phyloP scores from a whole-genome alignment of 1,284 basidiomycete species.

The Spongiforma sp. region DNA sequence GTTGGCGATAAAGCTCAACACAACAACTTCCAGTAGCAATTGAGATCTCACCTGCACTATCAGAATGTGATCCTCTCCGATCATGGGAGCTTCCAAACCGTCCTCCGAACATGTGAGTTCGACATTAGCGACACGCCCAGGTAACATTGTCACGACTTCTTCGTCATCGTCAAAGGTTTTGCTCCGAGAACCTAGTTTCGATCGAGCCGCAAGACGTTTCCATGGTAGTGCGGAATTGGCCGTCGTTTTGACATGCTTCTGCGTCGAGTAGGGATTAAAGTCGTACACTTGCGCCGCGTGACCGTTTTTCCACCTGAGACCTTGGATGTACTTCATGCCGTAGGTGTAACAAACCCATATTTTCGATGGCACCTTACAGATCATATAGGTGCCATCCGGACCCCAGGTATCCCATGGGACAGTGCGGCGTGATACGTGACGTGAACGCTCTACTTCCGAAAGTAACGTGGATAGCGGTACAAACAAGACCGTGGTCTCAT shows the following conservation, averaged over 20 bases:
- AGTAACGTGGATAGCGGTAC: constrained; percentile 45
- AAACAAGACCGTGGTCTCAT: constrained; percentile 26
- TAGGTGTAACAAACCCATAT: constrained; percentile 65
- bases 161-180: constrained; percentile 14
- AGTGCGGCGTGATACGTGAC: constrained; percentile 41
- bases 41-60: constrained; percentile 31
- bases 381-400: constrained; percentile 46
- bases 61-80: constrained; percentile 37
- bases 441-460: constrained; percentile 48
- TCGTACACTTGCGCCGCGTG: constrained; percentile 31
- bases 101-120: constrained; percentile 13
- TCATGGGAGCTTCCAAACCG: constrained; percentile 37
- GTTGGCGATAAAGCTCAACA: constrained; percentile 7
- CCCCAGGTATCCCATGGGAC: constrained; percentile 61
- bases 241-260: constrained; percentile 15
- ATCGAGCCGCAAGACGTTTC: constrained; percentile 20
- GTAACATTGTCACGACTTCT: constrained; percentile 27
- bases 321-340: constrained; percentile 50
- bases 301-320: constrained; percentile 25
- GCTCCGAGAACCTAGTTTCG: constrained; percentile 11
- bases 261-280: constrained; percentile 34
- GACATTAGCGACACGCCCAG: constrained; percentile 32
- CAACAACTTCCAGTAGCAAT: neutral
- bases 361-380: constrained; percentile 41
- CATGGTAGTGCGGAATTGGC: constrained; percentile 17